These are phyloP conservation scores for Parastagonospora nodorum DNA, from an alignment of 2,329 filamentous ascomycete species.

Conservation along the genomic window DNA sequence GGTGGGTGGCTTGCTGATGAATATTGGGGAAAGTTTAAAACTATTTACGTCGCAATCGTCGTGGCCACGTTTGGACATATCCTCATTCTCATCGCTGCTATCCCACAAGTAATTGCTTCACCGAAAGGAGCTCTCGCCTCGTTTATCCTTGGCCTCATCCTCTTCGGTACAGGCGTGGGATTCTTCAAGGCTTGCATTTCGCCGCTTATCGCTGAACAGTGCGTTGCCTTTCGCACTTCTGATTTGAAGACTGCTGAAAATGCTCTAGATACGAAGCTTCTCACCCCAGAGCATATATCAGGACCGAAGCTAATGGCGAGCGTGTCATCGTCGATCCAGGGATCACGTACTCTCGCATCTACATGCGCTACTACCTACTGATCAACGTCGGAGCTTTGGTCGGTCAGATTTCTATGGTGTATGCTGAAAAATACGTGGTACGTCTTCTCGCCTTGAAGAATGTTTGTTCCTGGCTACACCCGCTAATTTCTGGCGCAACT, in stretches of 20 bases:
- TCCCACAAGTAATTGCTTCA: constrained; percentile 51
- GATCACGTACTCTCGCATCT: constrained; percentile 68
- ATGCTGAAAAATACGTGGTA: constrained; percentile 72
- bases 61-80: constrained; percentile 63
- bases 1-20: constrained; percentile 64
- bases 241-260: background rate
- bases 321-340: constrained; percentile 71
- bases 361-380: constrained; percentile 72
- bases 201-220: constrained; percentile 70
- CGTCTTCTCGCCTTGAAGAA: too few relatives aligned
- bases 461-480: too few relatives aligned
- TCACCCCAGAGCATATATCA: constrained; percentile 54
- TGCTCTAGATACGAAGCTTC: constrained; percentile 56
- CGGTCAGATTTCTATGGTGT: constrained; percentile 71
- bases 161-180: constrained; percentile 51
- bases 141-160: constrained; percentile 54
- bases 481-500: too few relatives aligned
- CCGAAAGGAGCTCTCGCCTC: constrained; percentile 50
- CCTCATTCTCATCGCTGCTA: constrained; percentile 58
- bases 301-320: constrained; percentile 60
- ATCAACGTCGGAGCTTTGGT: constrained; percentile 69
- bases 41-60: constrained; percentile 59
- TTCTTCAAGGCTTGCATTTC: constrained; percentile 53
- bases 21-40: constrained; percentile 64
- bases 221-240: background rate